Percentiles rank a stretch among this genome's conserved stretches.
phyloP scores from a whole-genome alignment of 2,329 filamentous ascomycete genomes.

The Epichloe gansuensis region DNA sequence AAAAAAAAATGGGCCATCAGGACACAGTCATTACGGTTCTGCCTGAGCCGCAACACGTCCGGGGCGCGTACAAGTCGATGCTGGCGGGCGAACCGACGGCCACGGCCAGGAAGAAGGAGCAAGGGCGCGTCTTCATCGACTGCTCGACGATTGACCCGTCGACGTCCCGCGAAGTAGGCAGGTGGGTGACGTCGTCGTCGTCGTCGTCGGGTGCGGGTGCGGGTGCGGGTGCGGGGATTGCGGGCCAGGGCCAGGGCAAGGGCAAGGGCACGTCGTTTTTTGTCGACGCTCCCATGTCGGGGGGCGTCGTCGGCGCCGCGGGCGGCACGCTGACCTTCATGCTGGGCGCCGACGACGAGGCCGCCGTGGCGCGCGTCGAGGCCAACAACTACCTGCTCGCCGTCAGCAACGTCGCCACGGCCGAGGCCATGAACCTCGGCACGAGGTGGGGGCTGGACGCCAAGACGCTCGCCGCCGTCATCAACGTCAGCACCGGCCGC shows the following conservation, averaged over 20 bases:
- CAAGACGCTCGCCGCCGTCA: slow-evolving; percentile 62
- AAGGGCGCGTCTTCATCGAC: slow-evolving; percentile 70
- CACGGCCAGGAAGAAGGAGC: too few relatives aligned
- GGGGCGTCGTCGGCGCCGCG: slow-evolving; percentile 80
- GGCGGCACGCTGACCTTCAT: slow-evolving; percentile 91
- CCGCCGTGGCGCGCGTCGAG: slow-evolving; percentile 50
- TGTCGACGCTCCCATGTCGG: slow-evolving; percentile 93
- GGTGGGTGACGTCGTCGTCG: slow-evolving; percentile 44
- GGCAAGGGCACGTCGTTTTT: slow-evolving; percentile 33
- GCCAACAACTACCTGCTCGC: slow-evolving; percentile 96
- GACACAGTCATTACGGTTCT: slow-evolving; percentile 79
- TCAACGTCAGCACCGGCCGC: slow-evolving; percentile 86
- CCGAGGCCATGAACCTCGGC: slow-evolving; percentile 55
- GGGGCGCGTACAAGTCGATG: slow-evolving; percentile 67
- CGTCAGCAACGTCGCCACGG: slow-evolving; percentile 71
- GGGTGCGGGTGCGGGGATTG: too few relatives aligned
- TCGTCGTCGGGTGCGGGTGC: too few relatives aligned
- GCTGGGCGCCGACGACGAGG: slow-evolving; percentile 59
- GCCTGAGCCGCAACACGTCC: slow-evolving; percentile 79
- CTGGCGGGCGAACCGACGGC: slow-evolving; percentile 34
- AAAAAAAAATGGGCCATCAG: slow-evolving; percentile 30
- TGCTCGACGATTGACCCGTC: slow-evolving; percentile 91
- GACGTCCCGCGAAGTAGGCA: slow-evolving; percentile 67
- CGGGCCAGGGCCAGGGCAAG: slow-evolving; percentile 39
- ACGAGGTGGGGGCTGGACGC: slow-evolving; percentile 47